Percentiles rank a stretch among this genome's conserved stretches.
These are phyloP conservation scores for Maudiozyma pseudohumilis DNA, from an alignment of 805 yeast species.

Conservation along the genomic window DNA sequence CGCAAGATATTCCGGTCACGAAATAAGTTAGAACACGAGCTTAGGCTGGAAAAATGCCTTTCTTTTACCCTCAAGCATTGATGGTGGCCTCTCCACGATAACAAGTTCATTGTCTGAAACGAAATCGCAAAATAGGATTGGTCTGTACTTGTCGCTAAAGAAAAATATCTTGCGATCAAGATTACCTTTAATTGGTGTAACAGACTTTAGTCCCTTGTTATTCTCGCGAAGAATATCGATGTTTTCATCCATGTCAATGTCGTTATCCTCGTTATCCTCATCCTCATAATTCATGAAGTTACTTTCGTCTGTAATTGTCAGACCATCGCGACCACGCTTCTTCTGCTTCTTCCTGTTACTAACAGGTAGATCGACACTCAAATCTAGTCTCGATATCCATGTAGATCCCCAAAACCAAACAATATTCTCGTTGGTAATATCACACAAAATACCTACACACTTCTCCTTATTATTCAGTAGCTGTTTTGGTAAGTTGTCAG, in stretches of 20 bases:
- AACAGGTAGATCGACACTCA: conserved; percentile 46
- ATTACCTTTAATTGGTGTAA: conserved; percentile 19
- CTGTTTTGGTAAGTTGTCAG: conserved; percentile 63
- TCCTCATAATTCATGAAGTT: conserved; percentile 27
- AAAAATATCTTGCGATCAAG: conserved; percentile 44
- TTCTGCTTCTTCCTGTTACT: conserved; percentile 25
- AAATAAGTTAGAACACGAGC: conserved; percentile 40
- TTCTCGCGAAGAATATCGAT: conserved; percentile 6
- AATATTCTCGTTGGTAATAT: conserved; percentile 32
- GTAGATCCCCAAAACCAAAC: conserved; percentile 84
- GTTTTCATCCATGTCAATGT: conserved; percentile 15
- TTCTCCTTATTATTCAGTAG: conserved; percentile 50
- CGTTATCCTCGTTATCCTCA: conserved; percentile 26
- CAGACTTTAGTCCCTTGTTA: conserved; percentile 9
- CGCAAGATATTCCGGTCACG: no score
- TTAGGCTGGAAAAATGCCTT: conserved; percentile 60
- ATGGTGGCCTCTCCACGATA: conserved; percentile 67
- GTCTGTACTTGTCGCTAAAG: conserved; percentile 66
- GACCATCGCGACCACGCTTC: conserved; percentile 36
- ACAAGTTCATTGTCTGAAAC: conserved; percentile 49
- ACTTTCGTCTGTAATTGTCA: conserved; percentile 34
- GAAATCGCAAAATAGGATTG: conserved; percentile 51
- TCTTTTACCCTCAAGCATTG: conserved; percentile 39
- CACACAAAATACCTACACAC: conserved; percentile 61
- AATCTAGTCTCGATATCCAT: conserved; percentile 72